Evolutionary conservation across 306 rosid species (phyloP).

Genomic region (Cucumis hystrix): DNA sequence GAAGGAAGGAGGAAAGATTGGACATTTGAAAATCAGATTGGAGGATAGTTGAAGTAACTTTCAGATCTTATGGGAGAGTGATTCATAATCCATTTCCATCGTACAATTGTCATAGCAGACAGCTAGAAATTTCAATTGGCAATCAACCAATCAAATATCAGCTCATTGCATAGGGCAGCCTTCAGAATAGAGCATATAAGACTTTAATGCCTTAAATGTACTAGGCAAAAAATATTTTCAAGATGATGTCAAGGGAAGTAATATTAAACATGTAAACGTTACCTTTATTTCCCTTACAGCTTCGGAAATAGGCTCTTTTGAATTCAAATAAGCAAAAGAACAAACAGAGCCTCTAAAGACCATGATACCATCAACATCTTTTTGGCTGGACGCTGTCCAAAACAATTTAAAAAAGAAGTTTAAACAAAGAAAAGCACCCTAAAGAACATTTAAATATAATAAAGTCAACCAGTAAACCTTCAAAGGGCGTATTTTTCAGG

Average conservation of each 20-base stretch:
- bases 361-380: slow-evolving; percentile 51
- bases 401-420: neutral
- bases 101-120: neutral
- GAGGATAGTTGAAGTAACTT: neutral
- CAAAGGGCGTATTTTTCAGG: slow-evolving; percentile 22
- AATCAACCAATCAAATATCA: neutral
- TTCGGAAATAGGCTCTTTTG: slow-evolving; percentile 65
- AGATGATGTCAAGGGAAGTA: neutral
- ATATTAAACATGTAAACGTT: slow-evolving; percentile 3
- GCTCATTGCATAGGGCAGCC: neutral
- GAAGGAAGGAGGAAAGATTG: neutral
- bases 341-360: slow-evolving; percentile 56
- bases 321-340: slow-evolving; percentile 70
- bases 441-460: neutral
- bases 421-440: neutral
- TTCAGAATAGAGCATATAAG: neutral
- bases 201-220: neutral
- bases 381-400: slow-evolving; percentile 61
- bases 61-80: neutral
- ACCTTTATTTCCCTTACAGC: slow-evolving; percentile 76
- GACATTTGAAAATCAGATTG: neutral
- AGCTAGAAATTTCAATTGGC: neutral
- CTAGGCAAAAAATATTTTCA: neutral
- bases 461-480: slow-evolving; percentile 29
- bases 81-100: neutral